Percentiles rank a stretch among this genome's conserved stretches.
phyloP scores from a whole-genome alignment of 352 stramenopile species.

The Globisporangium splendens region DNA sequence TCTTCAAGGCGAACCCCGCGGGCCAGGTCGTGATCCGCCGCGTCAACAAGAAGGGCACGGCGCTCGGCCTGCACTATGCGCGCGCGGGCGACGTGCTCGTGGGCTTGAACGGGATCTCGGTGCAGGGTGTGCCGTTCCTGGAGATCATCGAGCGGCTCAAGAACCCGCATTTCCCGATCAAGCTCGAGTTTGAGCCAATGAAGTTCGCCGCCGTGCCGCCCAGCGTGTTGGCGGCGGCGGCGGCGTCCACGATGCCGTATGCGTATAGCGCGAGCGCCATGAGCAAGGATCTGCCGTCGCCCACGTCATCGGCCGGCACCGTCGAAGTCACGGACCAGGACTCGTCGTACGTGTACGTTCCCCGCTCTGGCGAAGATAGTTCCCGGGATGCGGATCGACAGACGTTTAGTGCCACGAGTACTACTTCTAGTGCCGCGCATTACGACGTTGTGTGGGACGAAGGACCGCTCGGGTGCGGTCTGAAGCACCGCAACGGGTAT shows the following conservation, averaged over 20 bases:
- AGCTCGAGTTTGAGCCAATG: conserved; percentile 63
- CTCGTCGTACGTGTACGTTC: conserved; percentile 12
- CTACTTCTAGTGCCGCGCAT: conserved; percentile 28
- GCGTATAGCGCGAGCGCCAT: not conserved
- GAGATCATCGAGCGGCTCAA: conserved; percentile 69
- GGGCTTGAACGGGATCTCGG: conserved; percentile 54
- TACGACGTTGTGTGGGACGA: conserved; percentile 79
- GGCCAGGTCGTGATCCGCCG: conserved; percentile 63
- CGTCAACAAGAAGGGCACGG: conserved; percentile 69
- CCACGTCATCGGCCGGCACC: conserved; percentile 32
- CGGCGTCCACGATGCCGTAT: not conserved
- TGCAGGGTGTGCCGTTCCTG: conserved; percentile 48
- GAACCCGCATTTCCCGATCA: conserved; percentile 55
- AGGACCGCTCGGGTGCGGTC: conserved; percentile 63
- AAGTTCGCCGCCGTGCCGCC: conserved; percentile 27
- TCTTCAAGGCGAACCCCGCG: conserved; percentile 61
- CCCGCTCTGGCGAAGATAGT: not conserved
- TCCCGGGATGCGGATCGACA: conserved; percentile 5
- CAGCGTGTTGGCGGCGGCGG: not conserved
- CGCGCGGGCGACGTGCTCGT: conserved; percentile 75
- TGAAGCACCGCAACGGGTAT: conserved; percentile 69
- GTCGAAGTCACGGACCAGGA: conserved; percentile 16
- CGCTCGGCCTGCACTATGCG: conserved; percentile 54
- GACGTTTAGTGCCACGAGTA: conserved; percentile 26
- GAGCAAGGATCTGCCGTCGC: conserved; percentile 6